Conservation (phyloP, 805 yeast species). For the Dipodascus albidus region DNA sequence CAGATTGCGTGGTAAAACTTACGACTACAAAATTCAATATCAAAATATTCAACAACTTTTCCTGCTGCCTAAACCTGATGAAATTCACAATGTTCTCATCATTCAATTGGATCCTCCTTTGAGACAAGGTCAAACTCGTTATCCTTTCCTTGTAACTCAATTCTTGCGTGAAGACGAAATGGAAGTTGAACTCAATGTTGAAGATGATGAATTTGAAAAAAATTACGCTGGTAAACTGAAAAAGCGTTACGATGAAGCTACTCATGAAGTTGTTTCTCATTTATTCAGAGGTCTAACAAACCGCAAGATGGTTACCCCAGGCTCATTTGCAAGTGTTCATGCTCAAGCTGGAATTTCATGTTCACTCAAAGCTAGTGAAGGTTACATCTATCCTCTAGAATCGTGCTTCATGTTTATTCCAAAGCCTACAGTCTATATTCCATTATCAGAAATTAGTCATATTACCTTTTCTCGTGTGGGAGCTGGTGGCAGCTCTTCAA, state of each 20-base stretch:
- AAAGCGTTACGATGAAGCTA: conserved; percentile 65
- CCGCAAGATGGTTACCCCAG: conserved; percentile 74
- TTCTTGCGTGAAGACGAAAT: conserved; percentile 83
- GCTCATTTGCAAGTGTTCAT: conserved; percentile 63
- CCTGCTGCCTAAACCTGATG: conserved; percentile 90
- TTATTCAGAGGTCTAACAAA: conserved; percentile 85
- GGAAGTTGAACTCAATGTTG: conserved; percentile 77
- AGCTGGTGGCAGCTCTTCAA: conserved; percentile 56
- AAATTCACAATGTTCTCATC: conserved; percentile 75
- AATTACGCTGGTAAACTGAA: conserved; percentile 68
- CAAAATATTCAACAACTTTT: conserved; percentile 83
- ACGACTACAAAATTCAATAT: conserved; percentile 91
- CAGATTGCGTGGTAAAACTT: conserved; percentile 92
- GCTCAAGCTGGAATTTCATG: conserved; percentile 82
- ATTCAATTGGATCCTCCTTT: conserved; percentile 93
- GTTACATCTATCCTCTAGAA: conserved; percentile 86
- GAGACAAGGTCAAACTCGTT: conserved; percentile 96
- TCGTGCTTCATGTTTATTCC: conserved; percentile 84
- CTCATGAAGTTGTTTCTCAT: conserved; percentile 79
- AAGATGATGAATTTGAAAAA: conserved; percentile 66
- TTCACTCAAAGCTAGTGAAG: conserved; percentile 91
- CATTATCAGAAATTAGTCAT: conserved; percentile 65
- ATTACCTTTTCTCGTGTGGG: conserved; percentile 87
- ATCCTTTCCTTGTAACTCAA: conserved; percentile 85
- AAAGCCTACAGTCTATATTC: conserved; percentile 87